phyloP scores from a whole-genome alignment of 1,284 basidiomycete genomes.

The Meripilus lineatus region DNA sequence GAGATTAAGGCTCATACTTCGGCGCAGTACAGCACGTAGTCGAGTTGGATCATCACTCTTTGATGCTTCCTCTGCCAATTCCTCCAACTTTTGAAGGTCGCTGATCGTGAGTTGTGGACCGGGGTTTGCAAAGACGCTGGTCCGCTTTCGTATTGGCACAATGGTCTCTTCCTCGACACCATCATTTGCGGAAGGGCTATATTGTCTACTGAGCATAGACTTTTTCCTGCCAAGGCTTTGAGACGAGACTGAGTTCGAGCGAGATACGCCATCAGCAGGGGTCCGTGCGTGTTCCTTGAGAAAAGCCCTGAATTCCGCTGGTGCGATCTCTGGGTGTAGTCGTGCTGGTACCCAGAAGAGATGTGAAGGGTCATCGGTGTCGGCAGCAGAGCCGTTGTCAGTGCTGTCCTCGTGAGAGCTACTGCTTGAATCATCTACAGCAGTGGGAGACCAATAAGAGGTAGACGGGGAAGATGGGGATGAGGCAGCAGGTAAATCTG shows the following conservation, averaged over 20 bases:
- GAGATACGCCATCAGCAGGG: conserved; percentile 31
- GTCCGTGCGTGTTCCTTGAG: conserved; percentile 87
- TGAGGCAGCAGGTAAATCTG: conserved; percentile 73
- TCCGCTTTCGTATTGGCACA: conserved; percentile 62
- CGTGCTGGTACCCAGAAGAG: conserved; percentile 98
- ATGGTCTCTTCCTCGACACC: conserved; percentile 59
- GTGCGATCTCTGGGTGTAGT: conserved; percentile 95
- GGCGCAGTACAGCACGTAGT: conserved; percentile 77
- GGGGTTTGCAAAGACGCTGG: conserved; percentile 55
- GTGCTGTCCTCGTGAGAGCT: conserved; percentile 42
- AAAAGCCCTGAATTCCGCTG: conserved; percentile 91
- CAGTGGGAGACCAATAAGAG: conserved; percentile 41
- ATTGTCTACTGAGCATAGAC: conserved; percentile 89
- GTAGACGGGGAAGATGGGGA: conserved; percentile 49
- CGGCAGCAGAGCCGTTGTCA: conserved; percentile 25
- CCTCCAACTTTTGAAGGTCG: conserved; percentile 90
- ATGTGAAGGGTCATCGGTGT: conserved; percentile 69
- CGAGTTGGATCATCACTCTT: conserved; percentile 80
- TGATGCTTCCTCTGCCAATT: conserved; percentile 85
- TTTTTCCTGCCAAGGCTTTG: conserved; percentile 67
- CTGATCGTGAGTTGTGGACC: conserved; percentile 81
- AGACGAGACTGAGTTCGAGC: conserved; percentile 35
- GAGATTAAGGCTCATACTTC: conserved; percentile 86
- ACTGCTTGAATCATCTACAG: conserved; percentile 40
- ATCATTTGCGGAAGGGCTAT: conserved; percentile 74